Percentiles rank a stretch among this genome's conserved stretches.
Evolutionary conservation across 768 basidiomycete species (phyloP).

Genomic region (Russula brevipes): DNA sequence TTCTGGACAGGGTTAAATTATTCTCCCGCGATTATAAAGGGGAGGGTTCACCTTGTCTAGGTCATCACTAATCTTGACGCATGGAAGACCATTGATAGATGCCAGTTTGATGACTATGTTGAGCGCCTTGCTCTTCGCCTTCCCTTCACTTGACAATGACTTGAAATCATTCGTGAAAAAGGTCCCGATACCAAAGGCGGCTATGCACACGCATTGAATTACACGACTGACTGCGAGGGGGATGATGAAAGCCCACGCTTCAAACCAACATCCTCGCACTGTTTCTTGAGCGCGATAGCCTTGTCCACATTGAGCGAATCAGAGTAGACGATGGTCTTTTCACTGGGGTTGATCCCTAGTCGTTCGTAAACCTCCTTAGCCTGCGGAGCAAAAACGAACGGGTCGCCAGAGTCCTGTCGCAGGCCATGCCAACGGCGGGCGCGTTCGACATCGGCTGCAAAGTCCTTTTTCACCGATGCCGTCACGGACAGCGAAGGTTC

Average conservation of each 20-base stretch:
- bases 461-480: constrained; percentile 43
- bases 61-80: constrained; percentile 95
- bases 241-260: constrained; percentile 39
- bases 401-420: constrained; percentile 93
- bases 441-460: constrained; percentile 48
- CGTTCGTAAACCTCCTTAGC: constrained; percentile 68
- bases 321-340: constrained; percentile 77
- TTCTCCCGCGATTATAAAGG: not conserved
- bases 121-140: constrained; percentile 68
- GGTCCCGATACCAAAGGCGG: constrained; percentile 91
- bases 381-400: constrained; percentile 68
- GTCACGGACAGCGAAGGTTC: not conserved
- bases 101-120: constrained; percentile 96
- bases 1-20: constrained; percentile 33
- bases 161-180: constrained; percentile 86
- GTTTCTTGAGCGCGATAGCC: constrained; percentile 61
- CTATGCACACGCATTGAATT: constrained; percentile 36
- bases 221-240: constrained; percentile 2
- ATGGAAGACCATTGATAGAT: constrained; percentile 64
- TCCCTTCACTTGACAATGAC: constrained; percentile 38
- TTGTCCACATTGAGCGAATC: constrained; percentile 73
- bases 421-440: constrained; percentile 75
- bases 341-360: constrained; percentile 59
- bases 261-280: constrained; percentile 71
- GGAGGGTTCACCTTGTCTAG: constrained; percentile 56